Percentiles rank a stretch among this genome's conserved stretches.
phyloP scores from a whole-genome alignment of 805 yeast genomes.

The Starmerella vitae region DNA sequence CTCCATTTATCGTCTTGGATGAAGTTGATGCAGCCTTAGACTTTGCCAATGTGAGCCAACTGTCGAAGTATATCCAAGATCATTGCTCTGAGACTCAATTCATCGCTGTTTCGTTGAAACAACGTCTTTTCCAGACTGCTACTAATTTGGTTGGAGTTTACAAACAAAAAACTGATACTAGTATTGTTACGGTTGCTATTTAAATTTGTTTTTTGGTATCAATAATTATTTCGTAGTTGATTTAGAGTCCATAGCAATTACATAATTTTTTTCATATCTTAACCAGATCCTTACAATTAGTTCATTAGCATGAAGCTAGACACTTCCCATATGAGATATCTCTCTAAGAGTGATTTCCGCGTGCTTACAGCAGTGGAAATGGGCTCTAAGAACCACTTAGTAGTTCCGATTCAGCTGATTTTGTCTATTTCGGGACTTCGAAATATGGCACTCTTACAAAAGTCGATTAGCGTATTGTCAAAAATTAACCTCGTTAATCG shows the following conservation, averaged over 20 bases:
- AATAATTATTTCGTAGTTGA: background rate
- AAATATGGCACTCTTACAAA: constrained; percentile 60
- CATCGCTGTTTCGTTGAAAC: constrained; percentile 84
- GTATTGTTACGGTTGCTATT: constrained; percentile 12
- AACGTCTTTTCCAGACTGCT: constrained; percentile 71
- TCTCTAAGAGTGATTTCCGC: constrained; percentile 79
- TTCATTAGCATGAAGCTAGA: constrained; percentile 63
- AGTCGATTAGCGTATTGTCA: constrained; percentile 74
- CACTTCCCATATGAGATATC: constrained; percentile 82
- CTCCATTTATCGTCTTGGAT: constrained; percentile 91
- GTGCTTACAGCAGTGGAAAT: constrained; percentile 72
- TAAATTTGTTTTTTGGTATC: constrained; percentile 1
- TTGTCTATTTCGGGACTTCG: constrained; percentile 66
- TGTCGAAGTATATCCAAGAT: constrained; percentile 71
- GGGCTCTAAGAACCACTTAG: constrained; percentile 86
- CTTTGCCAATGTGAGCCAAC: constrained; percentile 67
- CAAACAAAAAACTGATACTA: constrained; percentile 36
- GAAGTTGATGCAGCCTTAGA: constrained; percentile 98
- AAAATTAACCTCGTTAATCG: constrained; percentile 65
- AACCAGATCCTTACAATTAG: too few relatives aligned
- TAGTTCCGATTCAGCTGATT: constrained; percentile 81
- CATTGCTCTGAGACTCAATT: constrained; percentile 49
- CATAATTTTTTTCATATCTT: background rate
- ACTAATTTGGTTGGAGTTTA: constrained; percentile 89
- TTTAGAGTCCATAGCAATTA: background rate